Conservation (phyloP, 257 asterid genomes). For the Ligustrum vulgare region DNA sequence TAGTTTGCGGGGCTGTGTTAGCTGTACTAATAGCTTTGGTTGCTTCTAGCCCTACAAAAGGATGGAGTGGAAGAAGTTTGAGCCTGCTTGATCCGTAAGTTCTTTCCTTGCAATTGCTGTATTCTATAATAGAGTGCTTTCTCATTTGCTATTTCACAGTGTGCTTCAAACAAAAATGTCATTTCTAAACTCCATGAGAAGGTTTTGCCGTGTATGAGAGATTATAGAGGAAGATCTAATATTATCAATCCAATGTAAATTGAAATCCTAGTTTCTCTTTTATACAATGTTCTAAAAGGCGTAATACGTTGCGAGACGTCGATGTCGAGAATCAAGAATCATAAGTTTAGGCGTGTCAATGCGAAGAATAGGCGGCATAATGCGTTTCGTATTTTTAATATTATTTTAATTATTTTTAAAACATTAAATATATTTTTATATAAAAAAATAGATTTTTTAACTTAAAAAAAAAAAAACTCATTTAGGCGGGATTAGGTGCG, state of each 20-base stretch:
- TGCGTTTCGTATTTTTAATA: too few species aligned
- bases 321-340: too few species aligned
- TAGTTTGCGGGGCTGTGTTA: constrained; percentile 66
- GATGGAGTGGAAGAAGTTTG: constrained; percentile 99
- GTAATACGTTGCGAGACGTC: too few species aligned
- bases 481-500: too few species aligned
- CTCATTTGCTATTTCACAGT: constrained; percentile 7
- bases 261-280: background rate
- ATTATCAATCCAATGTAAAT: background rate
- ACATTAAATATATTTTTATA: too few species aligned
- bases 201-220: constrained; percentile 4
- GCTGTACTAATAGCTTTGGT: constrained; percentile 84
- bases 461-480: too few species aligned
- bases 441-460: too few species aligned
- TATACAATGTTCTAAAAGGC: too few species aligned
- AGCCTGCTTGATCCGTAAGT: constrained; percentile 99
- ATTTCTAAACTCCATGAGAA: constrained; percentile 3
- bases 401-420: too few species aligned
- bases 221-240: background rate
- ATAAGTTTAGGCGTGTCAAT: too few species aligned
- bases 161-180: constrained; percentile 1
- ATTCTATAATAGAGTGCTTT: constrained; percentile 8
- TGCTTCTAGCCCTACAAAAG: constrained; percentile 99
- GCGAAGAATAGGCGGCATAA: too few species aligned
- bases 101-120: constrained; percentile 7